These are phyloP conservation scores for Aspergillus cavernicola DNA, from an alignment of 495 filamentous ascomycete genomes.

Conservation along the genomic window DNA sequence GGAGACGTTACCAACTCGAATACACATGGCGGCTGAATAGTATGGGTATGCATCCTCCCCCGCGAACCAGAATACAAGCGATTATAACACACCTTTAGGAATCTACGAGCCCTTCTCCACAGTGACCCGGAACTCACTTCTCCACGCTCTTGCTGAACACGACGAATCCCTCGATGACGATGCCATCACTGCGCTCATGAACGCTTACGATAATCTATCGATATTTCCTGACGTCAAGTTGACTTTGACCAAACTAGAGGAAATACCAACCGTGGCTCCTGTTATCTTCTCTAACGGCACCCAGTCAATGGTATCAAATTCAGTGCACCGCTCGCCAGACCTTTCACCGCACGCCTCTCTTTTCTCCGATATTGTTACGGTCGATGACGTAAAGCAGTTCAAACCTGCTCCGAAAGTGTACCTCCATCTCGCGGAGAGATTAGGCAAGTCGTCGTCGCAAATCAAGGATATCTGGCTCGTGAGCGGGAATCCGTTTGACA, in stretches of 20 bases:
- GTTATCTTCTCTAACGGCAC: conserved; percentile 79
- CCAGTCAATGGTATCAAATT: conserved; percentile 57
- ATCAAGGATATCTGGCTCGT: conserved; percentile 65
- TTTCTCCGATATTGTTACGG: conserved; percentile 58
- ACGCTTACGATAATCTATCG: conserved; percentile 63
- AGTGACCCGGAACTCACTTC: conserved; percentile 61
- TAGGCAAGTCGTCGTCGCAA: conserved; percentile 43
- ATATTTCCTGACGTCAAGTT: conserved; percentile 65
- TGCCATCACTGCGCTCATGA: conserved; percentile 50
- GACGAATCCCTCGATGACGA: conserved; percentile 37
- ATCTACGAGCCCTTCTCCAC: conserved; percentile 60
- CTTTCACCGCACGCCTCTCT: conserved; percentile 46
- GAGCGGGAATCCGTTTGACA: conserved; percentile 77
- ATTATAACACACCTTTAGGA: conserved; percentile 34
- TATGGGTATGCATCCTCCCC: neutral
- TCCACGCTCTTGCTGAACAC: conserved; percentile 60
- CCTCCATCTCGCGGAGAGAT: conserved; percentile 50
- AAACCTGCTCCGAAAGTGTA: conserved; percentile 71
- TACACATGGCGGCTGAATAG: conserved; percentile 11
- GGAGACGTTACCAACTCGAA: conserved; percentile 9
- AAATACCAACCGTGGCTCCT: conserved; percentile 39
- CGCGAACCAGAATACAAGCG: too few relatives aligned
- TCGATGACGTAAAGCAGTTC: conserved; percentile 57
- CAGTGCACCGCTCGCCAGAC: conserved; percentile 52
- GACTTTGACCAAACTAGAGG: conserved; percentile 44